phyloP scores from a whole-genome alignment of 306 rosid species.

The Carpinus fangiana region DNA sequence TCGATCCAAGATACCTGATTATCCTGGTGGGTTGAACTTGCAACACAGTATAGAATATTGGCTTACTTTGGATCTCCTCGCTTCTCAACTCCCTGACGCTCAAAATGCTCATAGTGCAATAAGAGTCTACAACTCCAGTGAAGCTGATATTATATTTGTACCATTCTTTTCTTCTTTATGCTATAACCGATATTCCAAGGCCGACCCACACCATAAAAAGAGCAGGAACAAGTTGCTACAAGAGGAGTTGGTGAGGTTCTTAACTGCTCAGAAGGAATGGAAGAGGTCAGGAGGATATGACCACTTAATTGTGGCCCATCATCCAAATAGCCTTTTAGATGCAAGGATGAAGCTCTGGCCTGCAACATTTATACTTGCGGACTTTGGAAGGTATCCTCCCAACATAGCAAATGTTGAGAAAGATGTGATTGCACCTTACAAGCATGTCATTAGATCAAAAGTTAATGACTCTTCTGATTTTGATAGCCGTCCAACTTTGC shows the following conservation, averaged over 20 bases:
- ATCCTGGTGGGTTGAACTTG: conserved; percentile 76
- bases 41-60: conserved; percentile 89
- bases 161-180: conserved; percentile 81
- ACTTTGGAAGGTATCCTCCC: conserved; percentile 86
- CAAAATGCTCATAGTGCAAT: conserved; percentile 36
- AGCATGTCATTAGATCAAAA: conserved; percentile 54
- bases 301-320: conserved; percentile 81
- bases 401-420: conserved; percentile 74
- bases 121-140: conserved; percentile 63
- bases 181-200: conserved; percentile 55
- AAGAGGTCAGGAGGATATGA: conserved; percentile 70
- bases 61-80: conserved; percentile 79
- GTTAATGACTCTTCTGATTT: conserved; percentile 54
- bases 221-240: conserved; percentile 58
- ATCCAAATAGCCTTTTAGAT: conserved; percentile 80
- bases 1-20: conserved; percentile 38
- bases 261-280: conserved; percentile 67
- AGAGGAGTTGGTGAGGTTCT: conserved; percentile 51
- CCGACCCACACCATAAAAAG: conserved; percentile 36
- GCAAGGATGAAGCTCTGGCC: conserved; percentile 73
- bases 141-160: conserved; percentile 70
- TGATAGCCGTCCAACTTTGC: conserved; percentile 58
- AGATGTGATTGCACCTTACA: conserved; percentile 84
- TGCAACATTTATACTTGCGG: conserved; percentile 69
- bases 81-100: conserved; percentile 51